These are phyloP conservation scores for Penicillium paradoxum DNA, from an alignment of 495 filamentous ascomycete genomes.

Conservation along the genomic window DNA sequence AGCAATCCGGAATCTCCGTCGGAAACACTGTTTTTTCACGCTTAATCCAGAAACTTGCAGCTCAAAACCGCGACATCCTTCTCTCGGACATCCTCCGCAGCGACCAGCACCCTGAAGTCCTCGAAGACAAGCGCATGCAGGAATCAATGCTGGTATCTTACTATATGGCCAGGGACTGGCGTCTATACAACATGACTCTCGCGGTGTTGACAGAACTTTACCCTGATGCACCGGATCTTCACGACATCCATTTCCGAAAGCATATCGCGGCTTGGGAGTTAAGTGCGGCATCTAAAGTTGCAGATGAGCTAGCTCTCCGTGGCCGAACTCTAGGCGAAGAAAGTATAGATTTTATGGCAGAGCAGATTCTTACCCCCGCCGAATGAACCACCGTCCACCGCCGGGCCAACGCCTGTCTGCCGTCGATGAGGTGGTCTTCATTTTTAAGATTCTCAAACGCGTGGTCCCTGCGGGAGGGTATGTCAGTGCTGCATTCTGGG, in stretches of 20 bases:
- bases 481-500: constrained; percentile 35
- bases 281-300: constrained; percentile 29
- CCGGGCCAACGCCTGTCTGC: constrained; percentile 12
- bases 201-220: constrained; percentile 40
- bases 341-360: constrained; percentile 37
- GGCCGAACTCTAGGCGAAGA: constrained; percentile 21
- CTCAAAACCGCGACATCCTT: constrained; percentile 48
- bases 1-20: constrained; percentile 53
- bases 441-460: constrained; percentile 33
- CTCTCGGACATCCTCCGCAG: constrained; percentile 57
- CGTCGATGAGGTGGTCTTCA: constrained; percentile 28
- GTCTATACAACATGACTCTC: constrained; percentile 50
- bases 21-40: constrained; percentile 54
- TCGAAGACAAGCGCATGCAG: constrained; percentile 59
- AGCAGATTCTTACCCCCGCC: constrained; percentile 31
- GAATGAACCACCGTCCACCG: constrained; percentile 22
- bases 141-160: constrained; percentile 50
- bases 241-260: constrained; percentile 44
- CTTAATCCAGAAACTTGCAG: constrained; percentile 54
- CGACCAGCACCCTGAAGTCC: constrained; percentile 71
- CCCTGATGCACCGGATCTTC: constrained; percentile 23
- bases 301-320: constrained; percentile 32
- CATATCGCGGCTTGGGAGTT: constrained; percentile 34
- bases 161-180: constrained; percentile 45
- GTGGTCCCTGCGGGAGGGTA: constrained; percentile 27